These are phyloP conservation scores for Venturia aucupariae DNA, from an alignment of 2,329 filamentous ascomycete genomes.

Conservation along the genomic window DNA sequence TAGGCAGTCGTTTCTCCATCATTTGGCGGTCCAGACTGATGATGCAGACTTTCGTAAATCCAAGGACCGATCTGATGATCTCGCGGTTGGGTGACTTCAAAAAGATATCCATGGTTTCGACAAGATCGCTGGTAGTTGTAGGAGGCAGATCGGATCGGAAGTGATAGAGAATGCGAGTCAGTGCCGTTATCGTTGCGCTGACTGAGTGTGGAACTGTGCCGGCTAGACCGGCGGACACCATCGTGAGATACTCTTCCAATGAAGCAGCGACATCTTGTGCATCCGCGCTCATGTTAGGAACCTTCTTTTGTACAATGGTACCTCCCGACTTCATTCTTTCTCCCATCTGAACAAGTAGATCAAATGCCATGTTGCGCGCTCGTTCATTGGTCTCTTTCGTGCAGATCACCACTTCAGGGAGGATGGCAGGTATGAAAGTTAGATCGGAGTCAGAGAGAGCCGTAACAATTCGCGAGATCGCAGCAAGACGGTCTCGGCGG, in stretches of 20 bases:
- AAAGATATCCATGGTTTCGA: constrained; percentile 93
- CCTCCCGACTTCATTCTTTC: constrained; percentile 68
- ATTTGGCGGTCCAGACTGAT: constrained; percentile 73
- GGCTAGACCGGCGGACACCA: constrained; percentile 92
- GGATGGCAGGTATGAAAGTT: constrained; percentile 84
- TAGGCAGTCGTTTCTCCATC: constrained; percentile 66
- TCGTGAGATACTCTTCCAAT: constrained; percentile 93
- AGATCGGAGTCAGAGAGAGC: constrained; percentile 69
- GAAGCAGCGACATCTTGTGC: constrained; percentile 68
- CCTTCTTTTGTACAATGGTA: constrained; percentile 73
- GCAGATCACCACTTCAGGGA: constrained; percentile 90
- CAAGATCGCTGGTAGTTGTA: constrained; percentile 68
- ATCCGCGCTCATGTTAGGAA: constrained; percentile 76
- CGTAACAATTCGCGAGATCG: constrained; percentile 70
- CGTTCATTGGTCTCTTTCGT: constrained; percentile 98
- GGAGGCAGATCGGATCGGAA: constrained; percentile 64
- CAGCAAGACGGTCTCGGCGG: constrained; percentile 73
- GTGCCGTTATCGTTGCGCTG: constrained; percentile 87
- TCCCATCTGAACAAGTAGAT: constrained; percentile 80
- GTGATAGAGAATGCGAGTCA: constrained; percentile 88
- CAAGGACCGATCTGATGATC: constrained; percentile 87
- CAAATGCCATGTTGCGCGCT: constrained; percentile 80
- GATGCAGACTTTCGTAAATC: constrained; percentile 93
- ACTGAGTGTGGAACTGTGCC: constrained; percentile 95
- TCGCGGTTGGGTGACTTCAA: constrained; percentile 93